Evolutionary conservation across 1,284 basidiomycete species (phyloP), one percentile per base, ranked within the genome.

Genomic region (Rhodotorula mucilaginosa): DNA sequence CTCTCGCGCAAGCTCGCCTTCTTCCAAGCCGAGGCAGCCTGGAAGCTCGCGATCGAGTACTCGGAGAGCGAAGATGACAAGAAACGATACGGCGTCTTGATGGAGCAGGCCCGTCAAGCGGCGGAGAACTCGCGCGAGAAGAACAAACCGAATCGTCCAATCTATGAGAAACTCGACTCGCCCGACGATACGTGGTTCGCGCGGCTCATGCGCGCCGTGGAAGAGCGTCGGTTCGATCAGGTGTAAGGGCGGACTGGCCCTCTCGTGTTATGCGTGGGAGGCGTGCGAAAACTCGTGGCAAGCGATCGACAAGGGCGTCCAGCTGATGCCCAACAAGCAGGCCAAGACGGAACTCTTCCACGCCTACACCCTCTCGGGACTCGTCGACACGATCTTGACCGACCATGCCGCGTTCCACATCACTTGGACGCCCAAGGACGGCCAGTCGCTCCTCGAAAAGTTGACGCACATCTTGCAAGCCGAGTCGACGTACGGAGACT

Each of bases 11-110:
- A 29, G 39, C 57, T 56, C 39, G 26, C 54, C 39, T 57, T 57
- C 62, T 10, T 4, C 3, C 15, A 10, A 5, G 31, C 62, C 2
- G 21, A 47, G 18, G 6, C 8, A 6, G 34, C 26, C 23, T 63
- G 61, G 29, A n/a, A 48, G 12, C 54, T 21, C 13, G 66, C 66
- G 5, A 62, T 67, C 34, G 47, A 62, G 21, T 31, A 31, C n/a
- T 61, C 66, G 12, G 47, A 58, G 16, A 60, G 62, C 47, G 34
- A 54, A 19, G 21, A 29, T 21, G 54, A 56, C 26, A 58, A 51
- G 34, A 1, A 23, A 12, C 64, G 64, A 2, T 65, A 65, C 29
- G 19, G 5, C 5, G 47, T 29, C 8, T 47, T 47, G 29, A 6
- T 49, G 19, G 58, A 49, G 34, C 29, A 29, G 0, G 29, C 57